Base-by-base conservation (phyloP, 441 rosid genomes). In the Brassica balearica region DNA sequence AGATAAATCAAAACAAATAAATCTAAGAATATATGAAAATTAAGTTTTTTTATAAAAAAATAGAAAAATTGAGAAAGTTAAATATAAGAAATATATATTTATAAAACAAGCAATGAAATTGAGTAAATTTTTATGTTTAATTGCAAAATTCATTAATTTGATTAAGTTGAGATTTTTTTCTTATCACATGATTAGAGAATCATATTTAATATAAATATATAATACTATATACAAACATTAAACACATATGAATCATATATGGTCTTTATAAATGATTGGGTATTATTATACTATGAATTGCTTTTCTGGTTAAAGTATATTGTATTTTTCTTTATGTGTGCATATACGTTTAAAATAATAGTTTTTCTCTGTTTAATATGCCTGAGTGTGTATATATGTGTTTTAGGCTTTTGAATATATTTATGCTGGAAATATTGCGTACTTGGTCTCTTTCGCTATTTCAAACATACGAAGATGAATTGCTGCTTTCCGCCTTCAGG, bases 361-460 rank as follows among this genome's bases (percentile, higher is more conserved):
- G 22, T 53, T 53, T 51, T 53, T 53, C 59, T 53, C 59, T 53
- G 20, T 1, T 53, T 53, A 53, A 53, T 53, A 53, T 53, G 22
- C 17, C 59, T 53, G 20, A 7, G 17, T 15, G 20, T 53, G 59
- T 53, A 46, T 76, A 76, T 76, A 74, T 61, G 68, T 19, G 53
- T 9, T 46, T 17, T 12, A 60, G 69, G 17, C 34, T 75, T 15
- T 29, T 5, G 2, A 41, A 58, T 10, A 41, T 0, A 32, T 34
- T 70, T 0, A 58, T 8, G 12, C 8, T 2, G 53, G 11, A 12
- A 19, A 38, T 19, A 38, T 2, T 65, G 55, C 1, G 15, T 38
- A 15, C 8, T 27, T 68, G 9, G 5, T 68, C 48, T 58, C 11
- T 59, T 29, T 75, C 15, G 3, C 51, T 12, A 4, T 36, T 43